Conservation (phyloP, 1,139 yeast species). For the Yamadazyma oceani region DNA sequence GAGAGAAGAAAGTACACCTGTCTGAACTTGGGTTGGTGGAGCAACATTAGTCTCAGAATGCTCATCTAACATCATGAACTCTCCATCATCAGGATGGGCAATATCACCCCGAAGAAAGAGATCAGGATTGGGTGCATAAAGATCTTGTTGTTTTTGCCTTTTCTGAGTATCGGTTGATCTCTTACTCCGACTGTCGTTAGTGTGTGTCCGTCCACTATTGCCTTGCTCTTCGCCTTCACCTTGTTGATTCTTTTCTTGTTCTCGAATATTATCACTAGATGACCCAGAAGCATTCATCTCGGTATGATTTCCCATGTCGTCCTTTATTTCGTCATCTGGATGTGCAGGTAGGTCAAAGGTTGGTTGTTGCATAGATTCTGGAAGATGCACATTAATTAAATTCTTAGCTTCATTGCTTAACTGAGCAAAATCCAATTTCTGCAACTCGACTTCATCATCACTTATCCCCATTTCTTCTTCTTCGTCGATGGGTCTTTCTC, state of each 20-base stretch:
- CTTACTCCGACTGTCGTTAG: conserved; percentile 2
- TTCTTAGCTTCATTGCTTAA: conserved; percentile 43
- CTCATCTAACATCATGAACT: conserved; percentile 35
- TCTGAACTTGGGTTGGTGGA: conserved; percentile 73
- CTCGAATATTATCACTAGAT: conserved; percentile 15
- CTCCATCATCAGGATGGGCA: conserved; percentile 28
- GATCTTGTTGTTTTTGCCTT: conserved; percentile 14
- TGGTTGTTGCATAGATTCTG: conserved; percentile 20
- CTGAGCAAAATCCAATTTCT: conserved; percentile 32
- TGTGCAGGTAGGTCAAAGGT: conserved; percentile 3
- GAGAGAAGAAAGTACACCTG: conserved; percentile 80
- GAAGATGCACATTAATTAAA: conserved; percentile 38
- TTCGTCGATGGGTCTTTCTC: conserved; percentile 22
- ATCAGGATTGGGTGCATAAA: conserved; percentile 51
- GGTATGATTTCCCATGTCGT: conserved; percentile 1
- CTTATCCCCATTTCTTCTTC: conserved; percentile 23
- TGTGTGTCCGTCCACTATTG: neutral
- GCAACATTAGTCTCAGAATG: conserved; percentile 56
- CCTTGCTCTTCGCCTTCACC: neutral
- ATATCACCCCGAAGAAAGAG: conserved; percentile 34
- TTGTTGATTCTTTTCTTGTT: conserved; percentile 6
- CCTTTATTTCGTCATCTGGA: neutral
- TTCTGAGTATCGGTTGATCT: conserved; percentile 2
- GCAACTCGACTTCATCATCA: conserved; percentile 33
- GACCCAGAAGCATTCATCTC: conserved; percentile 10